These are phyloP conservation scores for Pythium diclinum DNA, from an alignment of 352 stramenopile genomes.

Conservation along the genomic window DNA sequence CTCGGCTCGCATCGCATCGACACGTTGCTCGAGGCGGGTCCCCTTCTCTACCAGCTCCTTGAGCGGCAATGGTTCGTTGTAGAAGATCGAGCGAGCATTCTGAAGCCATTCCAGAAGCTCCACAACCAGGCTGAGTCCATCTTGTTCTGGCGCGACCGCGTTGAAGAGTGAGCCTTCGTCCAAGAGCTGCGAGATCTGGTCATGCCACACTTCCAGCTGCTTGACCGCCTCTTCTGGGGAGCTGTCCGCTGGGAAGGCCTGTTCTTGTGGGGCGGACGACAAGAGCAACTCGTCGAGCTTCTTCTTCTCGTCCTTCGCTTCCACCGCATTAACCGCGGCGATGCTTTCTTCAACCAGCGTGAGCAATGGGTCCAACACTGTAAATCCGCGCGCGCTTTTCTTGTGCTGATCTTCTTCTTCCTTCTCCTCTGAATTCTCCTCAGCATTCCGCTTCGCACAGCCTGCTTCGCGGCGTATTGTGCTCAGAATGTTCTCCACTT, in stretches of 20 bases:
- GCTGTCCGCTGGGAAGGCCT: background rate
- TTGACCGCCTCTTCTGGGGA: constrained; percentile 70
- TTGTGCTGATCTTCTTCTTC: constrained; percentile 19
- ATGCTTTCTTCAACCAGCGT: constrained; percentile 67
- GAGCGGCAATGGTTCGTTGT: constrained; percentile 67
- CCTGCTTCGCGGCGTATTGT: constrained; percentile 70
- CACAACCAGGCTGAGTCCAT: constrained; percentile 44
- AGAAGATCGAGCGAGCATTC: constrained; percentile 72
- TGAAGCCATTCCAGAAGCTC: constrained; percentile 78
- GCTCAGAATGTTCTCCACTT: constrained; percentile 55
- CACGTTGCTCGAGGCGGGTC: constrained; percentile 30
- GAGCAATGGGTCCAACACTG: constrained; percentile 59
- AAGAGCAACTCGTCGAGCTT: constrained; percentile 56
- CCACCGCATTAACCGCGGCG: constrained; percentile 51
- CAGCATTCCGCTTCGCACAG: constrained; percentile 34
- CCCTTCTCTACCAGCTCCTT: constrained; percentile 59
- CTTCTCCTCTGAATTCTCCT: constrained; percentile 18
- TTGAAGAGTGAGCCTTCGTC: constrained; percentile 71
- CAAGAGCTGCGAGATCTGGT: constrained; percentile 51
- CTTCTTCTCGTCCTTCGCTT: constrained; percentile 68
- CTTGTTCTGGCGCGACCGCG: constrained; percentile 55
- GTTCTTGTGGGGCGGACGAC: constrained; percentile 26
- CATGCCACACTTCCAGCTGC: constrained; percentile 62
- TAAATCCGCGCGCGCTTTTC: constrained; percentile 21
- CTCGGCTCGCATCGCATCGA: constrained; percentile 27